Base-by-base conservation (phyloP, 768 basidiomycete genomes). In the Cubamyces sp. region DNA sequence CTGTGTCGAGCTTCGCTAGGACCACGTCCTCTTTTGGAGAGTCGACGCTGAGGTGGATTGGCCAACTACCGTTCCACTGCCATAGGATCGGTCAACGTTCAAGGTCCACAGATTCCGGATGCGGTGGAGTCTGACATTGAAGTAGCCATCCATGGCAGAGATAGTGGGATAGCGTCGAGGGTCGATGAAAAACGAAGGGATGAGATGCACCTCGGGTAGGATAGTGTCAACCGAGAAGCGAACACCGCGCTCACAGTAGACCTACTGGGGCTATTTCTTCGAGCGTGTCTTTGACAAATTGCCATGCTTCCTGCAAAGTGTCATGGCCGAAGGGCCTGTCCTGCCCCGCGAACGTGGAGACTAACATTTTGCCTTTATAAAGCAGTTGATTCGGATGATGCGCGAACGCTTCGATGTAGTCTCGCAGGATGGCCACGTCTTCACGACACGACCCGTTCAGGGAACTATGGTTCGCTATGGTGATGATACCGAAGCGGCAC, bases 11-110 rank as follows among this genome's bases (percentile, higher is more conserved):
- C 48, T 57, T 48, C 19, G 71, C 67, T 30, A 25, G 52, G 6
- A 55, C 41, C 3, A 73, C 56, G 14, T 72, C 70, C 19, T 61
- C 45, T 16, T 63, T 60, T 8, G 69, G 34, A 3, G 70, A 73
- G 6, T 64, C 69, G 9, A 76, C 73, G 4, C 79, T 87, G 12
- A 90, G 72, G 72, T 87, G 72, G 62, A 69, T 54, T 0, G 73
- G 72, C 62, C 73, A 74, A 42, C 71, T 45, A 2, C 73, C 73
- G 46, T 73, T 74, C 73, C 73, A 74, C 73, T 76, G 57, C n/a
- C 34, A 11, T 11, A 28, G 21, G 61, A 12, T 7, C 12, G 3
- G 25, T 41, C 25, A 49, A 60, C 30, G 61, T 60, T n/a, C 54
- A 16, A 58, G 54, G 41, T 23, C 21, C 18, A 57, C 26, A 11